phyloP scores from a whole-genome alignment of 345 rosid genomes.

The Erodium maritimum region DNA sequence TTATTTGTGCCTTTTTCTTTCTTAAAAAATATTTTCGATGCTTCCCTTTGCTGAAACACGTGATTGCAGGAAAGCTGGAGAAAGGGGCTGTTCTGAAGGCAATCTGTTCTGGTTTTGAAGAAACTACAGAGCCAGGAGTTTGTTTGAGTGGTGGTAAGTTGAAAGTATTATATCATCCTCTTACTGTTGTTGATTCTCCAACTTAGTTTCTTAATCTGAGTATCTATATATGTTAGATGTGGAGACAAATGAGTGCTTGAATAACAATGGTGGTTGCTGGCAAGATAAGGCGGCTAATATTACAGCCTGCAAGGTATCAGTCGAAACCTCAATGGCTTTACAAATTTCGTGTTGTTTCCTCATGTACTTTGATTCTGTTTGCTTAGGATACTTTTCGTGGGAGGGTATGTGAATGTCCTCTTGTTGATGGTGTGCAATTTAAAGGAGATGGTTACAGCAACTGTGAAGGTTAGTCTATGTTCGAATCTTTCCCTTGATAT shows the following conservation, averaged over 20 bases:
- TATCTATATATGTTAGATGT: slow-evolving; percentile 41
- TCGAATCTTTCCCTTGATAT: too few species aligned
- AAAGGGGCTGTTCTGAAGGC: slow-evolving; percentile 91
- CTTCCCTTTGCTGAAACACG: slow-evolving; percentile 9
- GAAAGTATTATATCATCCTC: neutral
- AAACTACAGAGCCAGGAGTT: slow-evolving; percentile 91
- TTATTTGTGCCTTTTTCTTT: slow-evolving; percentile 12
- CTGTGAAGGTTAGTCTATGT: slow-evolving; percentile 55
- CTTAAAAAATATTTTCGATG: slow-evolving; percentile 2
- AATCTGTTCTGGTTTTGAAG: slow-evolving; percentile 90
- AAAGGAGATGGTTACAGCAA: slow-evolving; percentile 92
- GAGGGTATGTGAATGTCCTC: slow-evolving; percentile 83
- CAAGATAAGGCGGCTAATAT: slow-evolving; percentile 62
- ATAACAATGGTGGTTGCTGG: slow-evolving; percentile 95
- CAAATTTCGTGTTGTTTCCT: neutral
- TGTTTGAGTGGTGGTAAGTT: slow-evolving; percentile 75
- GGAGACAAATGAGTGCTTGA: slow-evolving; percentile 93
- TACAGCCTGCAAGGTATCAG: slow-evolving; percentile 86
- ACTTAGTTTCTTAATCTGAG: neutral
- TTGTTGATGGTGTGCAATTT: slow-evolving; percentile 86
- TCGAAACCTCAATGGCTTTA: slow-evolving; percentile 7
- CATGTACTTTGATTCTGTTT: neutral
- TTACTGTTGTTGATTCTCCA: neutral
- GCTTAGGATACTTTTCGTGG: slow-evolving; percentile 97
- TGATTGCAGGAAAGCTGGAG: slow-evolving; percentile 72